Evolutionary conservation across 106 monocot species (phyloP), one percentile per base, ranked within the genome.

Genomic region (Dioscorea zingiberensis): DNA sequence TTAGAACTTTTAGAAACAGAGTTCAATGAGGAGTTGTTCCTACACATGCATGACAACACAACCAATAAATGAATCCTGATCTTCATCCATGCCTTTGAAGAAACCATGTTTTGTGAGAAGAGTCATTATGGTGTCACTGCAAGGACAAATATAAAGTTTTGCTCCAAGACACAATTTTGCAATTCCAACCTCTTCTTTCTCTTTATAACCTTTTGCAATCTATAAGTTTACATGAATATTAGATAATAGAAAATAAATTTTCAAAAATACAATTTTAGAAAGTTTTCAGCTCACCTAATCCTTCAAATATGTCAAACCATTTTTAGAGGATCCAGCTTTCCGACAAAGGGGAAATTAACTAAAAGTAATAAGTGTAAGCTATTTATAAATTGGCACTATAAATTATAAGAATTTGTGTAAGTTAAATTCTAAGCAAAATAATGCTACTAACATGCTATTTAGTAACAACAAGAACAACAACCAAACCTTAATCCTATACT

Each of bases 311-410:
- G 47, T 29, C 18, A 86, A 60, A 24, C 83, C 86, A 70, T 75
- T 44, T 69, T 65, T 76, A 14, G 83, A 76, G 7, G 91, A 73
- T 65, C 81, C 91, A 64, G 44, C 59, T 65, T 86, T 91, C 91
- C 91, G 83, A 60, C 81, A 84, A 68, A 91, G n/a, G 74, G 55
- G 91, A 91, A 25, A 78, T 86, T n/a, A 91, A 83, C 91, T 91
- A 47, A 47, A 47, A 47, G 7, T 47, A 8, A 47, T 47, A 47
- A 8, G 13, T 47, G 46, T 47, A 47, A 47, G 46, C 46, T 47
- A 47, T n/a, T n/a, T n/a, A n/a, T n/a, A n/a, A n/a, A n/a, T n/a
- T n/a, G n/a, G n/a, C n/a, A n/a, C n/a, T n/a, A n/a, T n/a, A n/a
- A n/a, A n/a, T n/a, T n/a, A n/a, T n/a, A n/a, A n/a, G n/a, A n/a